Base-by-base conservation (phyloP, 176 grass and related monocot species). In the Juncus effusus region DNA sequence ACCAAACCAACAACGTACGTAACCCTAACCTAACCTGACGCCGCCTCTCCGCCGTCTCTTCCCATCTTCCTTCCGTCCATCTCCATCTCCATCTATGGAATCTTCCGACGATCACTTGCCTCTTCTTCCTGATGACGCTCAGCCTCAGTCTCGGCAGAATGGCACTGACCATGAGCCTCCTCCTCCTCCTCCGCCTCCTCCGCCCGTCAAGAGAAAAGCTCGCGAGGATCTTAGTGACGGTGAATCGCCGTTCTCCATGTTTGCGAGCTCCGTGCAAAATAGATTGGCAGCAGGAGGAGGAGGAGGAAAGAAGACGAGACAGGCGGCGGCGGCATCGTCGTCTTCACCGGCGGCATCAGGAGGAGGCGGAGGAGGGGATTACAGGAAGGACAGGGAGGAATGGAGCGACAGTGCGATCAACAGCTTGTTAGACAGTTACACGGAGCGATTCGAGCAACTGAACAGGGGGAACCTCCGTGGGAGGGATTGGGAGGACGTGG, bases 381-480 rank as follows among this genome's bases (percentile, higher is more conserved):
- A 84, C 76, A 72, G 89, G 9, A 99, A 99, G 82, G 95, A 99
- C 42, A 82, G 95, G 39, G 95, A 94, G 78, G 95, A 99, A 69
- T 99, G 95, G 95, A 99, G 83, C 64, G 95, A 99, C 58, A 82
- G 84, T 16, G 86, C 89, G 47, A 99, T 99, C 55, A 74, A 75
- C 16, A 82, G 82, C 37, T 88, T 99, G 16, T 73, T 99, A 10
- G 89, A 99, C 42, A 73, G 85, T 13, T 99, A 87, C 76, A 85
- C 76, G 41, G 82, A 87, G 4, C 81, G 89, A 51, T 99, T 84
- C 79, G 95, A 90, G 73, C 89, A 84, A 58, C 83, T 99, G 60
- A 99, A 89, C 59, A 75, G 95, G 3, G 95, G 95, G 0, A 87
- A 99, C 65, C 65, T 99, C 13, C 85, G 95, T 39, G 95, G 88